Conservation (phyloP, 2,329 filamentous ascomycete genomes). For the Hypoxylon sp. region DNA sequence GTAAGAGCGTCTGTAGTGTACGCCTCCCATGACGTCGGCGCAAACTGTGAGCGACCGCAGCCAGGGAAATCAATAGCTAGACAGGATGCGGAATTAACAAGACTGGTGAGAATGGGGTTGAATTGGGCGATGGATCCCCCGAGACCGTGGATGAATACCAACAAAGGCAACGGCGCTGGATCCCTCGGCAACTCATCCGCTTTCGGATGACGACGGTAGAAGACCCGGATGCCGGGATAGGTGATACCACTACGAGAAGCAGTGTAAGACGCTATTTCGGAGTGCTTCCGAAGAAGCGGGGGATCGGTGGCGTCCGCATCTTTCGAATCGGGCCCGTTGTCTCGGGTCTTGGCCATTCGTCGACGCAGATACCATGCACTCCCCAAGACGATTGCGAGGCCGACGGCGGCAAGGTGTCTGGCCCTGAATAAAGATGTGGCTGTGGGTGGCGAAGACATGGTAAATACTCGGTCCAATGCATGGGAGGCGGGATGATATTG, state of each 20-base stretch:
- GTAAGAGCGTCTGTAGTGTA: slow-evolving; percentile 83
- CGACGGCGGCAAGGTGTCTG: slow-evolving; percentile 41
- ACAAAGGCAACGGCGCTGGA: slow-evolving; percentile 81
- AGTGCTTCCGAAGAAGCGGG: slow-evolving; percentile 83
- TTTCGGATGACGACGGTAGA: slow-evolving; percentile 86
- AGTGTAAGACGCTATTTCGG: slow-evolving; percentile 78
- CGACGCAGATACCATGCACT: slow-evolving; percentile 46
- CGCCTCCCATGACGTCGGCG: slow-evolving; percentile 78
- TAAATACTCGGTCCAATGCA: slow-evolving; percentile 44
- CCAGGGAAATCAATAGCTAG: slow-evolving; percentile 92
- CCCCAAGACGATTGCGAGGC: slow-evolving; percentile 45
- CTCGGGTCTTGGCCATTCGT: slow-evolving; percentile 49
- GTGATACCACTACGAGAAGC: slow-evolving; percentile 73
- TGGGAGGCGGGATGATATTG: slow-evolving; percentile 13
- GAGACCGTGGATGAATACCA: slow-evolving; percentile 93
- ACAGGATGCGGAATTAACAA: slow-evolving; percentile 87
- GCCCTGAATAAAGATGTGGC: slow-evolving; percentile 31
- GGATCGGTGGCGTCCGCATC: slow-evolving; percentile 76
- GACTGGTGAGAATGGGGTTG: slow-evolving; percentile 81
- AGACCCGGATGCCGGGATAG: slow-evolving; percentile 84
- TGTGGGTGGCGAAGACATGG: slow-evolving; percentile 45
- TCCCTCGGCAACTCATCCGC: slow-evolving; percentile 82
- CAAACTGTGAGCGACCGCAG: slow-evolving; percentile 85
- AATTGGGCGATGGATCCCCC: slow-evolving; percentile 96
- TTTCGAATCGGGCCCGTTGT: slow-evolving; percentile 47